Evolutionary conservation across 495 filamentous ascomycete genomes (phyloP), one percentile per base, ranked within the genome.

Genomic region (Penicillium bialowiezense): DNA sequence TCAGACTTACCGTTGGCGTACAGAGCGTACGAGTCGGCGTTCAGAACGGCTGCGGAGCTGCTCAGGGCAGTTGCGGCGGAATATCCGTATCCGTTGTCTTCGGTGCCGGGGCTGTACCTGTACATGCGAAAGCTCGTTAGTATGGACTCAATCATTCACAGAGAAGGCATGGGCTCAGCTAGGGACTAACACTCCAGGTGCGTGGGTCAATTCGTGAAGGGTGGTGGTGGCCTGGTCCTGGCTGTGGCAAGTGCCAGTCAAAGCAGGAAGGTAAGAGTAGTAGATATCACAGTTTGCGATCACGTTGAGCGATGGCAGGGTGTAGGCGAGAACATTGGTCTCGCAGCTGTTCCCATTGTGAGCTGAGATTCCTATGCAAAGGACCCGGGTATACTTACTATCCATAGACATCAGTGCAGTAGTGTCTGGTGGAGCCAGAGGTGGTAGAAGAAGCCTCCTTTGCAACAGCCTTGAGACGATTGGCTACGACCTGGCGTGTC

Each of bases 131-230:
- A 32, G 7, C 12, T 8, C 29, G 10, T 32, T 13, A 32, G 29
- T 32, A 32, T 32, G 3, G 3, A 7, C 29, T 10, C 29, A 10
- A 12, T 32, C 12, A 3, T 5, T 8, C 29, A 32, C 23, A 10
- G 12, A 32, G 29, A 10, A 10, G 29, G 12, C 10, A 32, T 3
- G 24, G 5, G 29, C 12, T 32, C 29, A 32, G 29, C 3, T 4
- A 10, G 7, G 29, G 3, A 32, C 29, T 32, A 32, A 32, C 9
- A 80, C 76, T 29, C 69, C 78, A 5, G 72, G 79, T 20, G 81
- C 70, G 52, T 86, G 83, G 12, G 83, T 84, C 45, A 78, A 64
- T 68, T 87, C 83, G 52, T 87, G 83, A 8, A 87, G 64, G 13
- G 72, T 74, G 7, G 81, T 85, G 29, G 76, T 81, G 2, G 73